Percentiles rank a stretch among this genome's conserved stretches.
These are phyloP conservation scores for Sphagnum tenellum DNA, from an alignment of 225 moss, liverwort and hornwort species.

Conservation along the genomic window DNA sequence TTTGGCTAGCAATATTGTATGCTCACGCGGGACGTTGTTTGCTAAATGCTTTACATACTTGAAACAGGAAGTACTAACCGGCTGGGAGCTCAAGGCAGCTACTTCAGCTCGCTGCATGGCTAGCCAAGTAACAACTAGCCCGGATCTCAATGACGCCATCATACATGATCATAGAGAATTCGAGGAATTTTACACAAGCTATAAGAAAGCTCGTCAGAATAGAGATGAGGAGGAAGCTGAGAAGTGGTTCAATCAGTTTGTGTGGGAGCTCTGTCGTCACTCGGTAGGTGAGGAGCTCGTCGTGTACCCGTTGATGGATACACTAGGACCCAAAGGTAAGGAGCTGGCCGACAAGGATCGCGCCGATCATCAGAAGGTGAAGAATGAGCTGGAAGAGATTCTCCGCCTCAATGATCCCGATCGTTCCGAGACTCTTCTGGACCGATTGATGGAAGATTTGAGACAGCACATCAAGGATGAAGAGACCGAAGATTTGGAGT, in stretches of 20 bases:
- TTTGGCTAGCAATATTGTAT: too few relatives aligned
- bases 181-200: constrained; percentile 13
- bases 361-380: constrained; percentile 20
- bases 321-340: constrained; percentile 10
- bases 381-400: constrained; percentile 3
- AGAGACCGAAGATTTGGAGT: constrained; percentile 14
- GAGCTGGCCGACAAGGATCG: constrained; percentile 20
- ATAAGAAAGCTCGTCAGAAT: constrained; percentile 10
- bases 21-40: too few relatives aligned
- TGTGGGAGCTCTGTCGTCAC: constrained; percentile 31
- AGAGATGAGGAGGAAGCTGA: constrained; percentile 9
- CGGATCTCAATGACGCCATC: constrained; percentile 14
- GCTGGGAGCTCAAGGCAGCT: too few relatives aligned
- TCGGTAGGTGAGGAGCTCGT: constrained; percentile 31
- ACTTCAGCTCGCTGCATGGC: too few relatives aligned
- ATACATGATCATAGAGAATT: constrained; percentile 22
- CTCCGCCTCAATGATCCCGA: constrained; percentile 1
- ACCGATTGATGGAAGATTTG: constrained; percentile 11
- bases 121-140: too few relatives aligned
- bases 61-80: too few relatives aligned
- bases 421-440: constrained; percentile 7
- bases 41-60: too few relatives aligned
- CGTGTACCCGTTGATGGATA: constrained; percentile 19
- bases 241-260: constrained; percentile 33
- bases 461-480: constrained; percentile 23